Evolutionary conservation across 176 grass and related monocot genomes (phyloP).

Genomic region (Lolium rigidum): DNA sequence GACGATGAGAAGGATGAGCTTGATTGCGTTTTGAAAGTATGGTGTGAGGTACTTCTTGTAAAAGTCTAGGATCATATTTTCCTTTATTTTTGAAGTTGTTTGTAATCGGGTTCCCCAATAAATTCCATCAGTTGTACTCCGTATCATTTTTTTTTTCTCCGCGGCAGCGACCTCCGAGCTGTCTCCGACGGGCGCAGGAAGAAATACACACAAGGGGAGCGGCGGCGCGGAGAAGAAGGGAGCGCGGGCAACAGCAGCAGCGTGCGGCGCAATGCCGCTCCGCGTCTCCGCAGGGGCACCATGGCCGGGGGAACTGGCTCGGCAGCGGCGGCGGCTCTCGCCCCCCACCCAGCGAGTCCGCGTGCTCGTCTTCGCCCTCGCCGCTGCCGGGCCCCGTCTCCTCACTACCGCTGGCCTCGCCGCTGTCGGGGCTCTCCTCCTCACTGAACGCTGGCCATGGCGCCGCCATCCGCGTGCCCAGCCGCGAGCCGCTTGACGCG

Average conservation of each 20-base stretch:
- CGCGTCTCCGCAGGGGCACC: not conserved
- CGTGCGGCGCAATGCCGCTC: not conserved
- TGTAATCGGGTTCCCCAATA: too few species aligned
- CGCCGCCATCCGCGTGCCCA: constrained; percentile 19
- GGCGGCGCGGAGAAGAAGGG: not conserved
- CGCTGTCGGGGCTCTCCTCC: not conserved
- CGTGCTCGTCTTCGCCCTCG: not conserved
- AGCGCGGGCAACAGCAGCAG: not conserved
- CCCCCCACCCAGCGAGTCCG: not conserved
- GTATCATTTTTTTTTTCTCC: too few species aligned
- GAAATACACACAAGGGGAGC: not conserved
- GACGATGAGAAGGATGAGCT: too few species aligned
- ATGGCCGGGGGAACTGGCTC: constrained; percentile 18
- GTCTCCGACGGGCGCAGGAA: too few species aligned
- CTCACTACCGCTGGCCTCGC: too few species aligned
- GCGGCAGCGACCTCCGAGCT: too few species aligned
- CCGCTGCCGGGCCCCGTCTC: too few species aligned
- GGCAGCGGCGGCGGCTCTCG: not conserved
- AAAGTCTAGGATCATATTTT: too few species aligned
- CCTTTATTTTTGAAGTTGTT: too few species aligned
- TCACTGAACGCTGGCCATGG: not conserved
- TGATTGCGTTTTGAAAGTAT: too few species aligned
- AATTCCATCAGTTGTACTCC: too few species aligned
- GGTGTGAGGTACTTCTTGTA: too few species aligned
- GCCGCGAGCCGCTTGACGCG: constrained; percentile 14